phyloP scores from a whole-genome alignment of 2,329 filamentous ascomycete species.

The Xylaria sp. region DNA sequence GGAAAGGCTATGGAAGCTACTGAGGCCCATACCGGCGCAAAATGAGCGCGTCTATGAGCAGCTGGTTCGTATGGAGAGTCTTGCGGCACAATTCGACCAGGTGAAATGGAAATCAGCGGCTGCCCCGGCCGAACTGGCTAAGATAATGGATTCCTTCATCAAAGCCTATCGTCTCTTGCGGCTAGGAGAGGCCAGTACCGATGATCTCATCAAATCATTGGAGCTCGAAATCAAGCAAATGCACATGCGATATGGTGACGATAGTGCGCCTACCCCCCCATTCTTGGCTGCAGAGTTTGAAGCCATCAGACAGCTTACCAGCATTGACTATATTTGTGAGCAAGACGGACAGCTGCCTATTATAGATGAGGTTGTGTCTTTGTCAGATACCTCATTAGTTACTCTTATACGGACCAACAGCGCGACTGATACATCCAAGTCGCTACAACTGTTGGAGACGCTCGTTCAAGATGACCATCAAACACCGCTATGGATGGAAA shows the following conservation, averaged over 20 bases:
- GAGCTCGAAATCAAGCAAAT: constrained; percentile 63
- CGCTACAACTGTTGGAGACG: constrained; percentile 61
- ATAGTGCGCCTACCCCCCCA: constrained; percentile 53
- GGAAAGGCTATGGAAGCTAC: constrained; percentile 79
- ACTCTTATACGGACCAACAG: constrained; percentile 58
- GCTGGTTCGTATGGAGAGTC: constrained; percentile 62
- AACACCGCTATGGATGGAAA: constrained; percentile 54
- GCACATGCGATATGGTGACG: constrained; percentile 58
- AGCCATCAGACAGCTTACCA: constrained; percentile 62
- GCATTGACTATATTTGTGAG: constrained; percentile 53
- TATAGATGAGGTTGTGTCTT: constrained; percentile 56
- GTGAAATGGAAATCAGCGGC: constrained; percentile 69
- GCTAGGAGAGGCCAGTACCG: constrained; percentile 55
- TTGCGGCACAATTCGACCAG: constrained; percentile 70
- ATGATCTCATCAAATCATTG: constrained; percentile 62
- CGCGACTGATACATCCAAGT: constrained; percentile 52
- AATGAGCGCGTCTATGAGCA: constrained; percentile 58
- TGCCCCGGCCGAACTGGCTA: constrained; percentile 62
- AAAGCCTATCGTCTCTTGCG: constrained; percentile 68
- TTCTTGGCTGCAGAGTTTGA: constrained; percentile 69
- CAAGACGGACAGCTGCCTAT: constrained; percentile 41
- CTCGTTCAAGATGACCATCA: constrained; percentile 50
- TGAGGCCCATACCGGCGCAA: constrained; percentile 72
- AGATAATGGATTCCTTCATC: constrained; percentile 65
- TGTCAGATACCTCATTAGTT: constrained; percentile 59